Conservation (phyloP, 1,284 basidiomycete genomes). For the Coniferiporia weirii region DNA sequence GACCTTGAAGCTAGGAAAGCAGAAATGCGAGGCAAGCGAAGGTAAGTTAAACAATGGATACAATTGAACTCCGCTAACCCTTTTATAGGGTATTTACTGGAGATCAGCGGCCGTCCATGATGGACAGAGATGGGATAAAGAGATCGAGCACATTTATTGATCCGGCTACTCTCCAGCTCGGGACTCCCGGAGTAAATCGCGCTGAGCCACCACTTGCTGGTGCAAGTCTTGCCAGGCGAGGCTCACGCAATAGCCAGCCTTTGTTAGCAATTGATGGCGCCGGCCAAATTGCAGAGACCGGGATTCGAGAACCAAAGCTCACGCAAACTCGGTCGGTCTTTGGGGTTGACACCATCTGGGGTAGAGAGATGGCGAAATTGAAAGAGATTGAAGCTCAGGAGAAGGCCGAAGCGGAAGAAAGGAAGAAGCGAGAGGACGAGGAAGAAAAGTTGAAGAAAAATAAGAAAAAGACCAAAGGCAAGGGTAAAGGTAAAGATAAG, state of each 20-base stretch:
- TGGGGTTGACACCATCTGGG: slow-evolving; percentile 77
- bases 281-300: slow-evolving; percentile 22
- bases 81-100: slow-evolving; percentile 58
- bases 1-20: slow-evolving; percentile 71
- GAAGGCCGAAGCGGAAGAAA: slow-evolving; percentile 43
- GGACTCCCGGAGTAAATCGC: slow-evolving; percentile 38
- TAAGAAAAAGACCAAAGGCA: slow-evolving; percentile 32
- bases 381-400: slow-evolving; percentile 66
- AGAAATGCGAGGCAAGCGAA: slow-evolving; percentile 67
- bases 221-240: slow-evolving; percentile 38
- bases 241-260: slow-evolving; percentile 48
- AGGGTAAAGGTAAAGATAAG: background rate
- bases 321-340: slow-evolving; percentile 66
- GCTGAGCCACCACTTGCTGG: slow-evolving; percentile 38
- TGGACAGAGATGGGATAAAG: slow-evolving; percentile 54
- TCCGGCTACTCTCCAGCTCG: slow-evolving; percentile 48
- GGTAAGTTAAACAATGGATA: slow-evolving; percentile 38
- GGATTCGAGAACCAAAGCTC: slow-evolving; percentile 22
- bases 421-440: slow-evolving; percentile 40
- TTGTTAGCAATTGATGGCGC: slow-evolving; percentile 58
- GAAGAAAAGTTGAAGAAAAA: slow-evolving; percentile 37
- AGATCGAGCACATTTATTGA: slow-evolving; percentile 69
- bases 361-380: slow-evolving; percentile 70
- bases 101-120: slow-evolving; percentile 79
- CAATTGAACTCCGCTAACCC: slow-evolving; percentile 1